phyloP scores from a whole-genome alignment of 2,329 filamentous ascomycete species.

The Ilyonectria sp. region DNA sequence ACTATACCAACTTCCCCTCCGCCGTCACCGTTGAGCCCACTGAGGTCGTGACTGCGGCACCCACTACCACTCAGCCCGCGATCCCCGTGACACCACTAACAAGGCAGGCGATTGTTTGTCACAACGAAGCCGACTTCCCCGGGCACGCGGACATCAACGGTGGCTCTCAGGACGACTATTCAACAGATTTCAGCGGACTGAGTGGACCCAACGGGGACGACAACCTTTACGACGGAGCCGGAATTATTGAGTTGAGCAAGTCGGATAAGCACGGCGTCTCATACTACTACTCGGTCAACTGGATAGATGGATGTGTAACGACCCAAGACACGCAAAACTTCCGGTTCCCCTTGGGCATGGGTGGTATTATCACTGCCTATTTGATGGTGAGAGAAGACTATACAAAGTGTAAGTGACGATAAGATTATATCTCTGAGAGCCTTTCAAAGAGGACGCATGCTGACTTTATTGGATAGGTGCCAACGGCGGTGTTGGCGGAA shows the following conservation, averaged over 20 bases:
- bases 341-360: conserved; percentile 36
- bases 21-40: conserved; percentile 17
- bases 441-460: background rate
- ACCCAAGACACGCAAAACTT: conserved; percentile 33
- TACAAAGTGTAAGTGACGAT: conserved; percentile 39
- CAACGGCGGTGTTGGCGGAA: conserved; percentile 26
- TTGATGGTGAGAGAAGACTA: conserved; percentile 39
- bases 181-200: conserved; percentile 17
- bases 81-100: conserved; percentile 23
- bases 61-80: conserved; percentile 4
- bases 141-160: conserved; percentile 35
- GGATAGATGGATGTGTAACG: conserved; percentile 41
- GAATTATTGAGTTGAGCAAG: conserved; percentile 14
- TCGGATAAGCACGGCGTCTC: conserved; percentile 34
- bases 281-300: conserved; percentile 36
- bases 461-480: conserved; percentile 1
- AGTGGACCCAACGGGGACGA: conserved; percentile 3
- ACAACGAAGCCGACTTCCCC: conserved; percentile 36
- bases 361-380: conserved; percentile 37
- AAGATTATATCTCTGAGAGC: background rate
- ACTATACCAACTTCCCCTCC: conserved; percentile 36
- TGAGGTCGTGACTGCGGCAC: conserved; percentile 8
- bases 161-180: conserved; percentile 25
- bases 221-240: conserved; percentile 4
- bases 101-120: conserved; percentile 26